Evolutionary conservation across 2,329 filamentous ascomycete species (phyloP).

Genomic region (Neoarthrinium moseri): DNA sequence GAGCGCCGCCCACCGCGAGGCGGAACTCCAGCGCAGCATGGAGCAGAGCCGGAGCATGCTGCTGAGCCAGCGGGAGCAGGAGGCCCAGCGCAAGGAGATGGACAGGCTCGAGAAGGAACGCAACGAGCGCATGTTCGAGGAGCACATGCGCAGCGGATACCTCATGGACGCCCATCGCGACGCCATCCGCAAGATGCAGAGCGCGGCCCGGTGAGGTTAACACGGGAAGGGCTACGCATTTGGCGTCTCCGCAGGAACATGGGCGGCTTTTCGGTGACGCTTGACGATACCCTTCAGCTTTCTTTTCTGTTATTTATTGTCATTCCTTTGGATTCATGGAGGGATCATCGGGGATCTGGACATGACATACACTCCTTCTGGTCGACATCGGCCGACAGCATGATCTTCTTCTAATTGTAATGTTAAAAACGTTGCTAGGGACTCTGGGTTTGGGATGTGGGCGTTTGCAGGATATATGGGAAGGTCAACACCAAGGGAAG

Average conservation of each 20-base stretch:
- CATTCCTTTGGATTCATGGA: too few species aligned
- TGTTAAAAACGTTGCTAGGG: background rate
- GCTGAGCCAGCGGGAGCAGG: constrained; percentile 62
- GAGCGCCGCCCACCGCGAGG: constrained; percentile 30
- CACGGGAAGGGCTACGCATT: background rate
- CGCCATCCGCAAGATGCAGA: constrained; percentile 78
- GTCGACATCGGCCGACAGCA: background rate
- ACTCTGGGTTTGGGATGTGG: background rate
- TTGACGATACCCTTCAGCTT: constrained; percentile 18
- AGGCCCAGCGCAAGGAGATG: constrained; percentile 57
- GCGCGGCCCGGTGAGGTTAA: constrained; percentile 26
- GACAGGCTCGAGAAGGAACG: constrained; percentile 57
- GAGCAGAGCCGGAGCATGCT: constrained; percentile 55
- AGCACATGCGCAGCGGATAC: constrained; percentile 72
- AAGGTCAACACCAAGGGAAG: too few species aligned
- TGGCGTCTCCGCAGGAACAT: background rate
- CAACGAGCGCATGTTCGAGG: constrained; percentile 64
- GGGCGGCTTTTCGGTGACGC: background rate
- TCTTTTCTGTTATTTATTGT: too few species aligned
- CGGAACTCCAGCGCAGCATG: constrained; percentile 45
- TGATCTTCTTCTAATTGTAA: background rate
- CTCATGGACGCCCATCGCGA: constrained; percentile 76
- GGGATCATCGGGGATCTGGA: too few species aligned
- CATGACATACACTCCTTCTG: too few species aligned
- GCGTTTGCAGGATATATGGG: too few species aligned